A percentile compares a stretch with the other conserved stretches of the same genome.
These are phyloP conservation scores for Plasmodium knowlesi DNA, from an alignment of 169 alveolate genomes.

Conservation along the genomic window DNA sequence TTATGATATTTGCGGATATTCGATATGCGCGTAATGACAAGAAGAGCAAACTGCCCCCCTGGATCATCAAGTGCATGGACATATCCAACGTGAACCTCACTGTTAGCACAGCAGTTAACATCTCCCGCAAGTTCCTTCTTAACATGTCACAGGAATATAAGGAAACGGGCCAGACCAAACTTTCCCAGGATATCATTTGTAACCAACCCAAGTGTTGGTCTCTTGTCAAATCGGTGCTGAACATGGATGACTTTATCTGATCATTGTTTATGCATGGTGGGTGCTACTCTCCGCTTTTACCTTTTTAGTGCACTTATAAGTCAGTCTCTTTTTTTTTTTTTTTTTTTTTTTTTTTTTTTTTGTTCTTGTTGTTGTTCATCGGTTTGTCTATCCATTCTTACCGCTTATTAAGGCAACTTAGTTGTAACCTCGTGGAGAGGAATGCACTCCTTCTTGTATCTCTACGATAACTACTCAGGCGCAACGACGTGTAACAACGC, in stretches of 20 bases:
- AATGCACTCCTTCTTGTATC: not conserved
- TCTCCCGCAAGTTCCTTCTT: slow-evolving; percentile 79
- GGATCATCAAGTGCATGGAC: slow-evolving; percentile 90
- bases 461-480: not conserved
- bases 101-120: slow-evolving; percentile 88
- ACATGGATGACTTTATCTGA: slow-evolving; percentile 52
- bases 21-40: slow-evolving; percentile 89
- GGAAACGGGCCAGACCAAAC: slow-evolving; percentile 80
- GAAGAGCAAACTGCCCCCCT: slow-evolving; percentile 90
- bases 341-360: too few relatives aligned
- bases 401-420: not conserved
- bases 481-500: not conserved
- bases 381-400: too few relatives aligned
- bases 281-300: too few relatives aligned
- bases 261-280: too few relatives aligned
- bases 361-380: too few relatives aligned
- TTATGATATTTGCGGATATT: slow-evolving; percentile 94
- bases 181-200: slow-evolving; percentile 77
- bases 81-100: slow-evolving; percentile 84
- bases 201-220: slow-evolving; percentile 82
- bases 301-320: too few relatives aligned
- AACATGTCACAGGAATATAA: slow-evolving; percentile 84
- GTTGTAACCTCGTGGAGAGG: not conserved
- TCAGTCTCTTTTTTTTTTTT: not conserved
- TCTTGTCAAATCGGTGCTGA: slow-evolving; percentile 69